Evolutionary conservation across 306 rosid genomes (phyloP).

Genomic region (Sophora flavescens): DNA sequence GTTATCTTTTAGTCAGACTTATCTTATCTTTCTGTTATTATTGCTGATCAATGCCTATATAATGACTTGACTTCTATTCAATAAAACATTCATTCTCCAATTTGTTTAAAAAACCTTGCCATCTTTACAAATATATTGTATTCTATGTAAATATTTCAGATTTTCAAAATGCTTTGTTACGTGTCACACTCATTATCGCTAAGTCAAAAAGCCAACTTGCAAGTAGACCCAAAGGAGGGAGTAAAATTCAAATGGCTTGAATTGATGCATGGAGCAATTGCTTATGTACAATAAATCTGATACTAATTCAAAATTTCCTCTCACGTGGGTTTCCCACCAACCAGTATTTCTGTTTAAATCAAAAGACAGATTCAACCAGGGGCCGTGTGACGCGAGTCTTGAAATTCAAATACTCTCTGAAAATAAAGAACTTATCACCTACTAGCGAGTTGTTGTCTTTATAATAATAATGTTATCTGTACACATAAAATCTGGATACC

Average conservation of each 20-base stretch:
- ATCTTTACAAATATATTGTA: too few relatives aligned
- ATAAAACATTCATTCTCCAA: too few relatives aligned
- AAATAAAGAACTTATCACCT: conserved; percentile 15
- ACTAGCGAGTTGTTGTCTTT: neutral
- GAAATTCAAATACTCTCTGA: neutral
- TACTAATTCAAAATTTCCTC: conserved; percentile 9
- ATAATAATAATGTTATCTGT: too few relatives aligned
- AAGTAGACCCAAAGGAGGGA: neutral
- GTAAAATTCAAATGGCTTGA: neutral
- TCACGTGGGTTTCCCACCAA: neutral
- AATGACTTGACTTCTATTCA: too few relatives aligned
- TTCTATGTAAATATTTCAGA: neutral
- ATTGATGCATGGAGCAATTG: neutral
- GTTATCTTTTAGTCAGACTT: too few relatives aligned
- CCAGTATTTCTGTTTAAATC: neutral
- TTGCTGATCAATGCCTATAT: too few relatives aligned
- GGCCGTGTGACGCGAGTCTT: neutral
- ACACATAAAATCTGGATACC: too few relatives aligned
- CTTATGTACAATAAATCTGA: neutral
- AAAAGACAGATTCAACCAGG: conserved; percentile 18
- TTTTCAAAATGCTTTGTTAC: neutral
- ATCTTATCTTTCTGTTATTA: too few relatives aligned
- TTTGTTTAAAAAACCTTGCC: too few relatives aligned
- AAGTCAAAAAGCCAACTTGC: conserved; percentile 14
- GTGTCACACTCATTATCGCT: neutral